Evolutionary conservation across 176 grass and related monocot genomes (phyloP).

Genomic region (Cocos nucifera): DNA sequence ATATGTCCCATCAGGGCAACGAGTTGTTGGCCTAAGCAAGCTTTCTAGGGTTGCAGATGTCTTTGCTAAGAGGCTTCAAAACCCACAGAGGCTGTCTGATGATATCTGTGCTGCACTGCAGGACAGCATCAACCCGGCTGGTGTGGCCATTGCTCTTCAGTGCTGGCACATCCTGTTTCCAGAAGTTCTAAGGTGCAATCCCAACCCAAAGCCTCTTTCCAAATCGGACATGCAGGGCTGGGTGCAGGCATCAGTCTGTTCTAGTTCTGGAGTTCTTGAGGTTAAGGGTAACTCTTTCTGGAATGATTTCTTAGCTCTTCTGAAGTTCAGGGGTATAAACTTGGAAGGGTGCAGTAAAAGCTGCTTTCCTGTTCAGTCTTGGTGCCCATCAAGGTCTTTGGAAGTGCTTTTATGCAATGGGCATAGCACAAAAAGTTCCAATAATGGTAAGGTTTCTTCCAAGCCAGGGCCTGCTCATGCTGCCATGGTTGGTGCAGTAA

Average conservation of each 20-base stretch:
- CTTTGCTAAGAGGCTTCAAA: slow-evolving; percentile 83
- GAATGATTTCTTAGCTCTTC: slow-evolving; percentile 67
- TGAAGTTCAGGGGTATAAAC: slow-evolving; percentile 55
- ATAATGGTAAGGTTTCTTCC: slow-evolving; percentile 24
- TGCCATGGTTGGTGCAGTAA: slow-evolving; percentile 72
- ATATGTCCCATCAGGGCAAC: slow-evolving; percentile 63
- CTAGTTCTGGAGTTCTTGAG: slow-evolving; percentile 62
- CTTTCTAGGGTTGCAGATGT: slow-evolving; percentile 87
- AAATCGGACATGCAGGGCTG: slow-evolving; percentile 34
- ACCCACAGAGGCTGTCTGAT: slow-evolving; percentile 65
- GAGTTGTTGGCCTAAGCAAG: slow-evolving; percentile 92
- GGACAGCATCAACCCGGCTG: slow-evolving; percentile 63
- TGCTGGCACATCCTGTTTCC: slow-evolving; percentile 82
- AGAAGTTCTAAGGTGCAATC: slow-evolving; percentile 50
- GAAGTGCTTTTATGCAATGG: slow-evolving; percentile 36
- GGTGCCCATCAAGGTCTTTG: slow-evolving; percentile 61
- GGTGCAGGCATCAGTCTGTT: slow-evolving; percentile 41
- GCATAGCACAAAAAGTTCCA: slow-evolving; percentile 20
- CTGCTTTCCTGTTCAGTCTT: slow-evolving; percentile 28
- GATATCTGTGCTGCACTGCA: slow-evolving; percentile 73
- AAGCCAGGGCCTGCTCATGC: slow-evolving; percentile 19
- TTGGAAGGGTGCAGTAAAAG: slow-evolving; percentile 24
- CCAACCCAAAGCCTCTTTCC: background rate
- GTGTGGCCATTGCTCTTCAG: slow-evolving; percentile 76
- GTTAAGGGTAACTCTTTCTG: slow-evolving; percentile 52